Conservation (phyloP, 768 basidiomycete species). For the Grammothele lineata region DNA sequence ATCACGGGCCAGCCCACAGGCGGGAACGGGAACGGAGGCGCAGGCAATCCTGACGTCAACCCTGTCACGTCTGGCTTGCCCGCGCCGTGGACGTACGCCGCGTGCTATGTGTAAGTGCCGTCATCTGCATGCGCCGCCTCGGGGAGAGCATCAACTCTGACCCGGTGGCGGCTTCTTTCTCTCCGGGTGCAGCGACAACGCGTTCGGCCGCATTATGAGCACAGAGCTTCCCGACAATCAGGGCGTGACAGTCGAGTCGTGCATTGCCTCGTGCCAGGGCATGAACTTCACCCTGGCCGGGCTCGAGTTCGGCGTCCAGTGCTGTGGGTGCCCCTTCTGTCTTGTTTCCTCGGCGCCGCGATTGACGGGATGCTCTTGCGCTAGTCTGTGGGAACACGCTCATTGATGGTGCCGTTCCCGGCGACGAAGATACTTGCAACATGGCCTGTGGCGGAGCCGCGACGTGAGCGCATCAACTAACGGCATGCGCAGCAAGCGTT, state of each 20-base stretch:
- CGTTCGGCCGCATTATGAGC: conserved; percentile 56
- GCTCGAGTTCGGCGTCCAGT: conserved; percentile 55
- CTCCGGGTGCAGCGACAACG: conserved; percentile 47
- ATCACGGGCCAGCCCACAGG: conserved; percentile 29
- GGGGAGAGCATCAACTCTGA: too few species aligned
- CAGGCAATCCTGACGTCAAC: conserved; percentile 25
- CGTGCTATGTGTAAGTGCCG: conserved; percentile 53
- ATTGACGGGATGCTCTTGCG: neutral
- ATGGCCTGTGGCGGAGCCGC: conserved; percentile 72
- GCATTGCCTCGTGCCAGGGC: conserved; percentile 53
- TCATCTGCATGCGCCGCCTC: too few species aligned
- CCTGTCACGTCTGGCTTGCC: conserved; percentile 53
- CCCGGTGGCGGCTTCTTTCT: too few species aligned
- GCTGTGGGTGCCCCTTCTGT: conserved; percentile 34
- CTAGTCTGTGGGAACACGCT: conserved; percentile 70
- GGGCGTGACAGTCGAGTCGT: conserved; percentile 54
- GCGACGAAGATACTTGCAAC: conserved; percentile 51
- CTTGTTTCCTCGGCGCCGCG: neutral
- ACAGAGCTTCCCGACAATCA: conserved; percentile 35
- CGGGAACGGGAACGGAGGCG: conserved; percentile 10
- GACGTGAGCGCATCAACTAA: too few species aligned
- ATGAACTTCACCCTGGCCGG: conserved; percentile 65
- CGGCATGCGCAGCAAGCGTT: neutral
- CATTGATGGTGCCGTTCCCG: conserved; percentile 52
- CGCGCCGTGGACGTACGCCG: conserved; percentile 52